Evolutionary conservation across 495 filamentous ascomycete species (phyloP).

Genomic region (Penicillium angulare): DNA sequence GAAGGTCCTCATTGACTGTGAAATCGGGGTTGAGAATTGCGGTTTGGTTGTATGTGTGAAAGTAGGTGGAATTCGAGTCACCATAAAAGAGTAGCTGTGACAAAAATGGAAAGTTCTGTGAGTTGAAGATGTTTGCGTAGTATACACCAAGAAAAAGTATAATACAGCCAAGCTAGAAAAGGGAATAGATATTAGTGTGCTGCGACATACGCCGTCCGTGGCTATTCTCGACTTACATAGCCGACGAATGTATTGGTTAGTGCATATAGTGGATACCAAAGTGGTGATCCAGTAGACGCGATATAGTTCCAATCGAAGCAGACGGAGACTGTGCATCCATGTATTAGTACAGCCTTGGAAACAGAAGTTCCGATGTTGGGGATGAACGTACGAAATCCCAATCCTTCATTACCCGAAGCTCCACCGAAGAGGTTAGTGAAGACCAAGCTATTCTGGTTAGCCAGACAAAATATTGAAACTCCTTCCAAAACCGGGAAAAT

Average conservation of each 20-base stretch:
- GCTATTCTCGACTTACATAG: conserved; percentile 7
- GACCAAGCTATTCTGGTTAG: conserved; percentile 19
- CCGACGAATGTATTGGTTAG: conserved; percentile 42
- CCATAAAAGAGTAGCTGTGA: conserved; percentile 35
- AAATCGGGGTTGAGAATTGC: conserved; percentile 29
- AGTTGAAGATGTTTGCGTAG: conserved; percentile 47
- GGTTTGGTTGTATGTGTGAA: conserved; percentile 20
- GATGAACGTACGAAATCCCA: conserved; percentile 26
- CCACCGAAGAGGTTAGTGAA: conserved; percentile 57
- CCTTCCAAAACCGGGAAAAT: conserved; percentile 48
- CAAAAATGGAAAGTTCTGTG: conserved; percentile 48
- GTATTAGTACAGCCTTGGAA: neutral
- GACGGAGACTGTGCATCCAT: conserved; percentile 5
- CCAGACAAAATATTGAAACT: conserved; percentile 52
- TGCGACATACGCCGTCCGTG: neutral
- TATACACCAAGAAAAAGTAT: conserved; percentile 36
- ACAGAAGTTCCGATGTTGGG: neutral
- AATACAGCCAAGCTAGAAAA: conserved; percentile 28
- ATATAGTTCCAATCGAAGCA: conserved; percentile 55
- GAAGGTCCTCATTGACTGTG: conserved; percentile 25
- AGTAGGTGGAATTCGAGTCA: conserved; percentile 15
- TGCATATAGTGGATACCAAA: conserved; percentile 32
- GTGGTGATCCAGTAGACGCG: conserved; percentile 16
- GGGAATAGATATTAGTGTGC: neutral
- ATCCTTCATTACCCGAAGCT: conserved; percentile 44